Base-by-base conservation (phyloP, 805 yeast genomes). In the Candida coleopterorum region DNA sequence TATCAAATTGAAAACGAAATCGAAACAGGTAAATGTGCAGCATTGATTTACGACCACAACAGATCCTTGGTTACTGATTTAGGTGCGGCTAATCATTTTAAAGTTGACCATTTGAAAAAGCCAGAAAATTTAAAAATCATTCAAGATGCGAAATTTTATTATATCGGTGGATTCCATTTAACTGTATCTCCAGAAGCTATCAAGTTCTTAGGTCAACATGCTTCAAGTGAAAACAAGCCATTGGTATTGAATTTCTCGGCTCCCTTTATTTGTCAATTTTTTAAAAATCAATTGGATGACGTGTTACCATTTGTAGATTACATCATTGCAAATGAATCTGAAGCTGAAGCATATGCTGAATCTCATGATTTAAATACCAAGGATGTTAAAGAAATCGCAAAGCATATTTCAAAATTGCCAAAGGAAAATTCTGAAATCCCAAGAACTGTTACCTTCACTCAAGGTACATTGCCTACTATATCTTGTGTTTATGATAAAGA, bases 151-250 rank as follows among this genome's bases (percentile, higher is more conserved):
- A 72, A 79, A 60, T 74, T 71, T 53, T 93, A 69, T 74, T 93
- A 93, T 76, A 84, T 93, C 57, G 98, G 97, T 55, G 99, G 99
- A n/a, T 93, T 81, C 86, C 99, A 93, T 66, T 75, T 93, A 68
- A 93, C 99, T 40, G 99, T 93, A 40, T 85, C 95, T 48, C 96
- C 96, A 47, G 95, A 82, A 42, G 97, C 98, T 39, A 93, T 93
- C 55, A 72, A 75, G 50, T 79, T 81, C 41, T 74, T 93, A 52
- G 98, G 96, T 50, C 75, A 87, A 66, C 96, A 93, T 59, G 97
- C 97, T 47, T 84, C 93, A 44, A 84, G 71, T 43, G 74, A 68
- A 54, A 79, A 82, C 74, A 86, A 86, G 70, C 72, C 77, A 42
- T 84, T 87, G 55, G 72, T 80, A 38, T 64, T 93, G 64, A 93